Base-by-base conservation (phyloP, 108 stramenopile species). In the Pseudonitzschia pungens region DNA sequence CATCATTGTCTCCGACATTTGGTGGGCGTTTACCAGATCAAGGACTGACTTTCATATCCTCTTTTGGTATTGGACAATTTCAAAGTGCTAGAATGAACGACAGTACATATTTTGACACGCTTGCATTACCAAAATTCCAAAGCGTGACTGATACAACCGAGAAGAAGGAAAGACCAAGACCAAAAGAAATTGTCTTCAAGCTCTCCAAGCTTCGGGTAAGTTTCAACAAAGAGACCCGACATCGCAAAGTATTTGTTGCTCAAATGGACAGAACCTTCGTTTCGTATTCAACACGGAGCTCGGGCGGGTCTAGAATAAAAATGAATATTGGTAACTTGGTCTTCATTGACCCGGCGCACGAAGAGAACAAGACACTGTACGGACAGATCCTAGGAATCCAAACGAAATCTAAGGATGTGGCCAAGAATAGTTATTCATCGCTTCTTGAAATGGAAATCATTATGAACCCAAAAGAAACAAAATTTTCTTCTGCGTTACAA, bases 151-250 rank as follows among this genome's bases (percentile, higher is more conserved):
- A 52, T 48, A 36, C 40, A 26, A 8, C 5, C 18, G 31, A 62
- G 28, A 43, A 60, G 14, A 26, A 32, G 40, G 15, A 24, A 43
- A 73, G 65, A 20, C 60, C 78, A 40, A 78, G 75, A 42, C 70
- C 68, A 20, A 76, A 79, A 32, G 75, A 78, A 40, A 40, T 87
- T 16, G 45, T 57, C 16, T 89, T 92, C 72, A 65, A 69, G 60
- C 77, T 92, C 11, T 73, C 83, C 0, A 89, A 81, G 69, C 69
- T 92, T 20, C 73, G 79, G 16, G 80, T 92, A 12, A 77, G 65
- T 60, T 90, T 90, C 77, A 90, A 90, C 77, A 92, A 90, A 70
- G 89, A 90, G 43, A 69, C 79, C 29, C 65, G 87, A 33, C 81
- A 77, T 58, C 82, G 89, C 11, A 81, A 86, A 51, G 48, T 92